Evolutionary conservation across 768 basidiomycete genomes (phyloP).

Genomic region (Lyophyllum semitale): DNA sequence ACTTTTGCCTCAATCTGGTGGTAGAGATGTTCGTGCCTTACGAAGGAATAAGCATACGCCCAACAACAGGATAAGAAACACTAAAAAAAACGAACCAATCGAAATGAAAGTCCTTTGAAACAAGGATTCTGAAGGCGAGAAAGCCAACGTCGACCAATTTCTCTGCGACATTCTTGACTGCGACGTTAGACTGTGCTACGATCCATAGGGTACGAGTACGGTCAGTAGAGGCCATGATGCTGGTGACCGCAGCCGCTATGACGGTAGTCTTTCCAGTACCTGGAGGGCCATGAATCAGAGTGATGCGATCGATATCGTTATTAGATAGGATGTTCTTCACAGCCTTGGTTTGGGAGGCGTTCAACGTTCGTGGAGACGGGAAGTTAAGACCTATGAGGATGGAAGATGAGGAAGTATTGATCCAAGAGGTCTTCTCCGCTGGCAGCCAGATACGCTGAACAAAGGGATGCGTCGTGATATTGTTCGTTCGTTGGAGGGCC

Average conservation of each 20-base stretch:
- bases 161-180: conserved; percentile 81
- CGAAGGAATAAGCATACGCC: background rate
- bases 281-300: conserved; percentile 53
- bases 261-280: conserved; percentile 69
- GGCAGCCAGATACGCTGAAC: conserved; percentile 36
- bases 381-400: conserved; percentile 18
- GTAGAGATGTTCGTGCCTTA: conserved; percentile 78
- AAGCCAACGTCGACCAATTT: conserved; percentile 54
- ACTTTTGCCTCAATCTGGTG: conserved; percentile 43
- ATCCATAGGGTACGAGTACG: conserved; percentile 53
- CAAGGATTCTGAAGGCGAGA: conserved; percentile 57
- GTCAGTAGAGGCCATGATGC: conserved; percentile 29
- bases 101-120: conserved; percentile 63
- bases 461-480: conserved; percentile 34
- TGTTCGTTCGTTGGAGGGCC: conserved; percentile 25
- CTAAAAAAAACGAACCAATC: conserved; percentile 52
- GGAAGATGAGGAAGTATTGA: background rate
- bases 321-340: conserved; percentile 35
- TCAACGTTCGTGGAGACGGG: conserved; percentile 25
- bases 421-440: conserved; percentile 15
- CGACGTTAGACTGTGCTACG: conserved; percentile 74
- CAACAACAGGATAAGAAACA: background rate
- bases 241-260: conserved; percentile 50
- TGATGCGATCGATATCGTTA: conserved; percentile 26
- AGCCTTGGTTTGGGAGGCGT: conserved; percentile 36